phyloP scores from a whole-genome alignment of 2,329 filamentous ascomycete genomes.

The Fulvia fulva region DNA sequence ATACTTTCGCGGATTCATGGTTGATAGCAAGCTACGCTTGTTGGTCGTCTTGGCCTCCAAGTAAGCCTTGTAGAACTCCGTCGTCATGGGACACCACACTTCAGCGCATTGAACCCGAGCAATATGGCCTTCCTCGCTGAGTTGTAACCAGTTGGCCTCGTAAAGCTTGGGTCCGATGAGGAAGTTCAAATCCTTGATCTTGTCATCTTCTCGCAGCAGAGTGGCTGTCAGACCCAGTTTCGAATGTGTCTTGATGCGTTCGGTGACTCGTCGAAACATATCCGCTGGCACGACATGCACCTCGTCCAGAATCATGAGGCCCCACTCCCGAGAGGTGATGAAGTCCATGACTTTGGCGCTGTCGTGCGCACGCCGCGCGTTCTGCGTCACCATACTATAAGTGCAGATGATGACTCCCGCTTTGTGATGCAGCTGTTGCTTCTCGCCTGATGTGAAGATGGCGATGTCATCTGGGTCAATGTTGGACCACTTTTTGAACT shows the following conservation, averaged over 20 bases:
- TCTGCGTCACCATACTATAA: slow-evolving; percentile 98
- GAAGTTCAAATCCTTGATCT: slow-evolving; percentile 96
- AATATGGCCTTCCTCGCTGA: slow-evolving; percentile 94
- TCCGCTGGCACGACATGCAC: slow-evolving; percentile 96
- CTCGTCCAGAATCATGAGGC: slow-evolving; percentile 93
- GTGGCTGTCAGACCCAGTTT: slow-evolving; percentile 95
- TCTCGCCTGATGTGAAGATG: slow-evolving; percentile 91
- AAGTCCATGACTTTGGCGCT: slow-evolving; percentile 98
- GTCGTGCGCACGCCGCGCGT: slow-evolving; percentile 80
- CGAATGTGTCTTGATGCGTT: slow-evolving; percentile 87
- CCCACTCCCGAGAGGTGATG: slow-evolving; percentile 85
- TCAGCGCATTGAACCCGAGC: slow-evolving; percentile 96
- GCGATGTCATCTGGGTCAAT: slow-evolving; percentile 91
- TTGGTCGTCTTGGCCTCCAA: slow-evolving; percentile 61
- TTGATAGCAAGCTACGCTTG: slow-evolving; percentile 71
- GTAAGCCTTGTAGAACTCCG: slow-evolving; percentile 96
- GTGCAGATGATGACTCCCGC: slow-evolving; percentile 97
- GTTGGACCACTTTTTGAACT: slow-evolving; percentile 99
- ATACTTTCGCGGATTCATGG: slow-evolving; percentile 97
- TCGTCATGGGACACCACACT: slow-evolving; percentile 99
- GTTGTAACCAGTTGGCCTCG: slow-evolving; percentile 98
- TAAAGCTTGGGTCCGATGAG: slow-evolving; percentile 96
- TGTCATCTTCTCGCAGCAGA: slow-evolving; percentile 91
- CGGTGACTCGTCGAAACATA: slow-evolving; percentile 92
- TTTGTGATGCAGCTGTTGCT: slow-evolving; percentile 77